Evolutionary conservation across 2,329 filamentous ascomycete genomes (phyloP), one percentile per base, ranked within the genome.

Genomic region (Trichoderma sp.): DNA sequence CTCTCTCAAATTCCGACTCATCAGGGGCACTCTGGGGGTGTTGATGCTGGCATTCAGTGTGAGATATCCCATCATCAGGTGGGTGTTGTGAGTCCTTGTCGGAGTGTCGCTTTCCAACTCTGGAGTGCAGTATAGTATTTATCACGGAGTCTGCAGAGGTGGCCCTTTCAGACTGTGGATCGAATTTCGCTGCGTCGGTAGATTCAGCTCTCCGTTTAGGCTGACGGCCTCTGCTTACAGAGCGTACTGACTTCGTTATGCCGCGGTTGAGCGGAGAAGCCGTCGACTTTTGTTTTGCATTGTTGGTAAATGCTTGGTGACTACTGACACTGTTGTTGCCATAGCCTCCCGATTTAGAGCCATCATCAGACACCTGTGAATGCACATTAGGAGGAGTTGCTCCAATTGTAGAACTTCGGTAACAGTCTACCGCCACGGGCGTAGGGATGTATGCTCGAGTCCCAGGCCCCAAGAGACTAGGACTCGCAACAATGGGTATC

Each of bases 401-500:
- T 30, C 57, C 61, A 15, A 43, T n/a, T 20, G 70, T 20, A 58
- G 68, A 47, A 32, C 39, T 68, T 32, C 57, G 62, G 34, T 68
- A 59, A 23, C 30, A 61, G 61, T 73, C 53, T 43, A 65, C 23
- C 30, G 58, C 62, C 20, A 50, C 30, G 47, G 57, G 59, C 1
- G 59, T 65, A 11, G 58, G n/a, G 13, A 36, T 68, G 23, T 36
- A 36, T 58, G 68, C 34, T 26, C 47, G 71, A 67, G 17, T 32
- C 15, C n/a, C 63, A 57, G 8, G 63, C 3, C 70, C 68, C 55
- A 76, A 59, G 23, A 80, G 71, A 59, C 78, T 78, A 0, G 80
- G 77, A 53, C 77, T 80, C 2, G 75, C 76, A 1, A 67, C 73
- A 8, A 80, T 78, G 3, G 74, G 70, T 3, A 80, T 79, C 2